phyloP scores from a whole-genome alignment of 2,329 filamentous ascomycete species.

The Venturia effusa region DNA sequence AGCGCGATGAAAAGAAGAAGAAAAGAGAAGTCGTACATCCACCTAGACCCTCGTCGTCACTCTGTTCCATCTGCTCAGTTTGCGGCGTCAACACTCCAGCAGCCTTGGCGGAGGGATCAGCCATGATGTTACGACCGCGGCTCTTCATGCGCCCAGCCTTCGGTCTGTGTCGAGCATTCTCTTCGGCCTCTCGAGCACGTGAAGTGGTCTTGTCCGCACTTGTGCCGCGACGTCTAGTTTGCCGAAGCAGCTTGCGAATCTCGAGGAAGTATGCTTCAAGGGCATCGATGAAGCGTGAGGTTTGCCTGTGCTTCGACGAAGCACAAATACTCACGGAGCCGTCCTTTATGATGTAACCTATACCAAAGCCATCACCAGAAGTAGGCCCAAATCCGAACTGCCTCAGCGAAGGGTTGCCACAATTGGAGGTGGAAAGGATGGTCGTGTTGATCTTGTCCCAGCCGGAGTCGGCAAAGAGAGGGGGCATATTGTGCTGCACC shows the following conservation, averaged over 20 bases:
- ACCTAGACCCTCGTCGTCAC: constrained; percentile 81
- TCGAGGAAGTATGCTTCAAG: constrained; percentile 86
- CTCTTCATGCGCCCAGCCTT: constrained; percentile 49
- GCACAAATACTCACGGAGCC: constrained; percentile 85
- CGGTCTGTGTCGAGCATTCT: constrained; percentile 17
- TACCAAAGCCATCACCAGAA: constrained; percentile 87
- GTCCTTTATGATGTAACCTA: constrained; percentile 98
- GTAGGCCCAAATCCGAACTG: constrained; percentile 97
- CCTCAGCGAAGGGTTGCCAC: constrained; percentile 85
- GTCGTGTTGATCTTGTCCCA: constrained; percentile 96
- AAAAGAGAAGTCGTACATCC: constrained; percentile 58
- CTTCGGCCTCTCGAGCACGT: constrained; percentile 51
- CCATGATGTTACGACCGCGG: constrained; percentile 60
- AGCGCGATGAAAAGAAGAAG: constrained; percentile 1
- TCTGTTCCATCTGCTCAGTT: constrained; percentile 48
- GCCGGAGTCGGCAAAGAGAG: constrained; percentile 75
- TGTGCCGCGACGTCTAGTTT: constrained; percentile 48
- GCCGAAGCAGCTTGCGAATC: constrained; percentile 70
- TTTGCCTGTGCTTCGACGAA: constrained; percentile 88
- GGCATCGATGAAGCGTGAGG: constrained; percentile 77
- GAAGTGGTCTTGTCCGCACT: constrained; percentile 42
- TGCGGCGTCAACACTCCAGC: constrained; percentile 48
- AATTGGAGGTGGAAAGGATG: constrained; percentile 94
- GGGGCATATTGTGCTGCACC: constrained; percentile 48
- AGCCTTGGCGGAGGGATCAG: constrained; percentile 35